A percentile compares a stretch with the other conserved stretches of the same genome.
These are phyloP conservation scores for Zangia roseola DNA, from an alignment of 768 basidiomycete genomes.

Conservation along the genomic window DNA sequence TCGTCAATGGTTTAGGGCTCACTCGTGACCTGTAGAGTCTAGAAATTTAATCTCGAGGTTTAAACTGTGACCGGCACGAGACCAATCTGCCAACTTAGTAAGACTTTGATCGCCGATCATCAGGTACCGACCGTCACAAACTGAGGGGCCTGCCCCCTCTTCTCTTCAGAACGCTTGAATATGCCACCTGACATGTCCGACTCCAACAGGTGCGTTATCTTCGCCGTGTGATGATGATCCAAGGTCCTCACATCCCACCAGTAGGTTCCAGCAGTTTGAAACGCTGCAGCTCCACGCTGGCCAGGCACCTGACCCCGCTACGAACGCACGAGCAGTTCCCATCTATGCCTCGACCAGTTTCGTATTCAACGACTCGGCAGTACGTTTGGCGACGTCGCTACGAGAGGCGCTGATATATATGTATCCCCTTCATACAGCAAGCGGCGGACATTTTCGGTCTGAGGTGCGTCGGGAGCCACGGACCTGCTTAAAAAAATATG, in stretches of 20 bases:
- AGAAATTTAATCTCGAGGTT: no score
- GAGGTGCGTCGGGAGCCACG: conserved; percentile 1
- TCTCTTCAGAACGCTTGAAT: no score
- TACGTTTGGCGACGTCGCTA: conserved; percentile 28
- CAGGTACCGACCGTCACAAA: no score
- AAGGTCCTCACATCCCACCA: not conserved
- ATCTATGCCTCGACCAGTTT: conserved; percentile 76
- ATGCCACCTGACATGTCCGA: no score
- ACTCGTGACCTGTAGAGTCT: not conserved
- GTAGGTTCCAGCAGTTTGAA: conserved; percentile 54
- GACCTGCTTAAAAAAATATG: no score
- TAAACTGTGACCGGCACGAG: no score
- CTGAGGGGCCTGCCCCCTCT: no score
- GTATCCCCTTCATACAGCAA: not conserved
- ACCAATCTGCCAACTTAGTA: no score
- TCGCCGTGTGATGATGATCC: not conserved
- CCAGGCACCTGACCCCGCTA: conserved; percentile 56
- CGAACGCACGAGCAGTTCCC: conserved; percentile 73
- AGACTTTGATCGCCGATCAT: no score
- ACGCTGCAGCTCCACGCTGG: conserved; percentile 81
- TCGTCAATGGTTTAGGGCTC: not conserved
- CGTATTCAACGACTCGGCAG: conserved; percentile 62
- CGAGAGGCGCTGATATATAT: no score
- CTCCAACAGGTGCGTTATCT: conserved; percentile 7
- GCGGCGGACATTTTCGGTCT: conserved; percentile 14